Evolutionary conservation across 148 eudicot genomes (phyloP).

Genomic region (Chenopodium album): DNA sequence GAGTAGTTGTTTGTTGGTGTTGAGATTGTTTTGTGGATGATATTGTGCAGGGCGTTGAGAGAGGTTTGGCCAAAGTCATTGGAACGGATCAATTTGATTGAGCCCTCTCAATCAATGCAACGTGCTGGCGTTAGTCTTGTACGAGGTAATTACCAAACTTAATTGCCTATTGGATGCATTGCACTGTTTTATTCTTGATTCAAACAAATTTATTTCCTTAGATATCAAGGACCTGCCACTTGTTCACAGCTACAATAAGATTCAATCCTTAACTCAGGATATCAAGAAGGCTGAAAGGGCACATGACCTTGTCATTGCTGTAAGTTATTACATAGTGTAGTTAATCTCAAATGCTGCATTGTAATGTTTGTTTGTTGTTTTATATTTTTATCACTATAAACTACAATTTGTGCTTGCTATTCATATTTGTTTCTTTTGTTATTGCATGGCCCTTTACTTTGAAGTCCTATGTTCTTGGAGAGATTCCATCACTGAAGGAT

Average conservation of each 20-base stretch:
- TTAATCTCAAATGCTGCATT: background rate
- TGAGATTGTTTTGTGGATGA: slow-evolving; percentile 14
- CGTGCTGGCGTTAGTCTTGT: slow-evolving; percentile 80
- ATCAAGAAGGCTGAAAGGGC: slow-evolving; percentile 64
- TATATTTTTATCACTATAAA: background rate
- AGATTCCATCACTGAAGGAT: slow-evolving; percentile 81
- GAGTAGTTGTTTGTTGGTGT: background rate
- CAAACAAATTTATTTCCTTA: slow-evolving; percentile 26
- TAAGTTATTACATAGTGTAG: slow-evolving; percentile 36
- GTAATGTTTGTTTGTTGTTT: background rate
- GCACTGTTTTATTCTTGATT: slow-evolving; percentile 11
- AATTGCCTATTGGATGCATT: background rate
- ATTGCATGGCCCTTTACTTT: slow-evolving; percentile 8
- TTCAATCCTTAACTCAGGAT: slow-evolving; percentile 58
- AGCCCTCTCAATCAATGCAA: slow-evolving; percentile 91
- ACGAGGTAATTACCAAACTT: slow-evolving; percentile 43
- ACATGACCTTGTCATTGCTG: slow-evolving; percentile 96
- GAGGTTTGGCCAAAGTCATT: slow-evolving; percentile 73
- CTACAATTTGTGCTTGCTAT: slow-evolving; percentile 4
- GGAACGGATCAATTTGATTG: slow-evolving; percentile 57
- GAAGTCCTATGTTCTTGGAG: slow-evolving; percentile 99
- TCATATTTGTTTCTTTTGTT: background rate
- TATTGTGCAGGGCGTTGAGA: slow-evolving; percentile 59
- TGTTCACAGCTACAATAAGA: slow-evolving; percentile 67
- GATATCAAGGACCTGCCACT: slow-evolving; percentile 74